These are phyloP conservation scores for Isabelozyma gotoi DNA, from an alignment of 805 yeast species.

Conservation along the genomic window DNA sequence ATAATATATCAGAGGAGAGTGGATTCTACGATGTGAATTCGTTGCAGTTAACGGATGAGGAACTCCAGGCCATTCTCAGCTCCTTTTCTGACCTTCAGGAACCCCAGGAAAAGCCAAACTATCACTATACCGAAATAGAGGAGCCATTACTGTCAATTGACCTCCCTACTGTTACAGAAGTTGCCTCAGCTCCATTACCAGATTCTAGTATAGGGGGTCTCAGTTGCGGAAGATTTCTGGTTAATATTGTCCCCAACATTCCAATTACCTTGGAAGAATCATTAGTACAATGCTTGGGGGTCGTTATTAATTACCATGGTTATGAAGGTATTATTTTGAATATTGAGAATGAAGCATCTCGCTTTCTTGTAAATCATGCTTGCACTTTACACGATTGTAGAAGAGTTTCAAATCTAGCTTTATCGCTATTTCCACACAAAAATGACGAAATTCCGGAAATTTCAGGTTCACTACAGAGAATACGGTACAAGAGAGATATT, in stretches of 20 bases:
- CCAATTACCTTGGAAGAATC: slow-evolving; percentile 8
- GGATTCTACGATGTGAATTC: not conserved
- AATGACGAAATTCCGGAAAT: not conserved
- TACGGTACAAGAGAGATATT: slow-evolving; percentile 17
- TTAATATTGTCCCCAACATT: not conserved
- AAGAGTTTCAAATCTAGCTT: not conserved
- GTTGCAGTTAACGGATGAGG: not conserved
- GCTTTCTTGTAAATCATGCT: slow-evolving; percentile 4
- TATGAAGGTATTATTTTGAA: slow-evolving; percentile 14
- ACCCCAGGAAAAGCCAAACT: not conserved
- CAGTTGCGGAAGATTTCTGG: not conserved
- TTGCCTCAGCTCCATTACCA: too few species aligned
- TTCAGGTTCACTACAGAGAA: slow-evolving; percentile 9
- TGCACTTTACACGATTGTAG: slow-evolving; percentile 3
- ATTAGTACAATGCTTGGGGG: slow-evolving; percentile 16
- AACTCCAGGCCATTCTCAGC: not conserved
- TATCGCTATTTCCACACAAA: not conserved
- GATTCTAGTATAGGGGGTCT: too few species aligned
- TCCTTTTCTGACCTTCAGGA: not conserved
- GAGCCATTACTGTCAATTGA: not conserved
- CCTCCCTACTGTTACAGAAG: not conserved
- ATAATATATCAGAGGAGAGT: not conserved
- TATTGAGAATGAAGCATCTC: slow-evolving; percentile 2
- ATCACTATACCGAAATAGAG: too few species aligned
- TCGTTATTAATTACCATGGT: slow-evolving; percentile 19